Base-by-base conservation (phyloP, 352 stramenopile species). In the Globisporangium cylindrosporum region DNA sequence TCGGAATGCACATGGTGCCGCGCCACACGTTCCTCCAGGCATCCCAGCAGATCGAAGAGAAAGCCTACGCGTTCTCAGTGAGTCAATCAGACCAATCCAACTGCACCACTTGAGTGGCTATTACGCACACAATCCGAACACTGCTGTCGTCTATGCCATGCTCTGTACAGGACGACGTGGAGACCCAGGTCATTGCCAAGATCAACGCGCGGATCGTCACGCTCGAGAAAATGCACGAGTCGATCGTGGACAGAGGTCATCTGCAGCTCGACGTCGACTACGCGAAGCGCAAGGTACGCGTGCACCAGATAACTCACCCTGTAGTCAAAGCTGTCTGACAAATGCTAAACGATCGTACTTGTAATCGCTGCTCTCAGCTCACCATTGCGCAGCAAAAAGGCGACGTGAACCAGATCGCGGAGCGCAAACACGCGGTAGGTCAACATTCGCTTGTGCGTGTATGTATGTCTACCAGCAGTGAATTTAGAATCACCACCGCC, bases 251-350 rank as follows among this genome's bases (percentile, higher is more conserved):
- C 9, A 79, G 80, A 12, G 60, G 59, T 4, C 79, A 82, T n/a
- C 67, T 91, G 18, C 79, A 90, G 54, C 62, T 91, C 20, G 85
- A 91, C 22, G 71, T 91, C 20, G 83, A 93, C 66, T 93, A 93
- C 67, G 83, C 81, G 2, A 85, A 89, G 48, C 80, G 85, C 27
- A 88, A 73, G 70, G 85, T 91, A 34, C 62, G 61, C 56, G 0
- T 0, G 25, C 27, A 7, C 2, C 27, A 32, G 3, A 32, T 32
- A 32, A 32, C 27, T 32, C 27, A 32, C 27, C 6, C 27, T 32
- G 27, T 32, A 32, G 27, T 4, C 27, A 32, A 32, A 32, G 3
- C 27, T 32, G 27, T 32, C 27, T 32, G 27, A 32, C 27, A 9
- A 8, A 29, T 34, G 20, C 43, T 32, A 32, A 32, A 32, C 27